Percentiles rank a stretch among this genome's conserved stretches.
Evolutionary conservation across 768 basidiomycete genomes (phyloP).

Genomic region (Suillus fuscotomentosus): DNA sequence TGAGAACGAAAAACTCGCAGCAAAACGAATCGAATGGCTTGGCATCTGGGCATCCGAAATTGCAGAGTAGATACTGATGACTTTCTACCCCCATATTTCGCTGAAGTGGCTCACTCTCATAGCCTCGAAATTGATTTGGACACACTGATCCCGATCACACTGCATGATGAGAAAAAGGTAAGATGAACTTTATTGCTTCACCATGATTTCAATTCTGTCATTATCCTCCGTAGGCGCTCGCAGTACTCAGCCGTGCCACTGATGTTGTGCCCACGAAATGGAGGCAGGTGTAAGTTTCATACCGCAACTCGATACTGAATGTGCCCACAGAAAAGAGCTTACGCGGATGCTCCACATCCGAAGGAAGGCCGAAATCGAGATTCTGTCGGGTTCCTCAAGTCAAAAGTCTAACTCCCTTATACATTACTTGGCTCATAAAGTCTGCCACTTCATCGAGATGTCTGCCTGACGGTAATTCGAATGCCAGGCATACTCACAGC

Average conservation of each 20-base stretch:
- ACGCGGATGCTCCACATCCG: slow-evolving; percentile 73
- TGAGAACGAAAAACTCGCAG: slow-evolving; percentile 67
- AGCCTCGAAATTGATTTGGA: slow-evolving; percentile 65
- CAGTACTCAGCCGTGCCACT: slow-evolving; percentile 52
- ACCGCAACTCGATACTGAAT: slow-evolving; percentile 2
- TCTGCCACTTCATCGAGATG: slow-evolving; percentile 27
- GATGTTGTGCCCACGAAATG: slow-evolving; percentile 54
- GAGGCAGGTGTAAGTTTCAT: slow-evolving; percentile 46
- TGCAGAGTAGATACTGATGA: slow-evolving; percentile 41
- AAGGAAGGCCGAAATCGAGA: slow-evolving; percentile 94
- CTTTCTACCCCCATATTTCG: not conserved
- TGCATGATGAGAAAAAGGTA: slow-evolving; percentile 76
- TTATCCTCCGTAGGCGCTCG: slow-evolving; percentile 50
- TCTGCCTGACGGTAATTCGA: slow-evolving; percentile 10
- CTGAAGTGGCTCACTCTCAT: slow-evolving; percentile 4
- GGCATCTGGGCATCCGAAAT: slow-evolving; percentile 76
- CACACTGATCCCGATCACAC: slow-evolving; percentile 64
- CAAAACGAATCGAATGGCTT: slow-evolving; percentile 73
- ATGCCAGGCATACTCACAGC: not conserved
- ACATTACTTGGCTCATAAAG: slow-evolving; percentile 26
- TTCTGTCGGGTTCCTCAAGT: slow-evolving; percentile 35
- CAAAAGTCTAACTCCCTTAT: slow-evolving; percentile 18
- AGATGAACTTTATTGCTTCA: slow-evolving; percentile 6
- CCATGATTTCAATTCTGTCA: not conserved
- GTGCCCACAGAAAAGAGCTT: slow-evolving; percentile 66